Evolutionary conservation across 1,284 basidiomycete species (phyloP), one percentile per base, ranked within the genome.

Genomic region (Schizopora paradoxa): DNA sequence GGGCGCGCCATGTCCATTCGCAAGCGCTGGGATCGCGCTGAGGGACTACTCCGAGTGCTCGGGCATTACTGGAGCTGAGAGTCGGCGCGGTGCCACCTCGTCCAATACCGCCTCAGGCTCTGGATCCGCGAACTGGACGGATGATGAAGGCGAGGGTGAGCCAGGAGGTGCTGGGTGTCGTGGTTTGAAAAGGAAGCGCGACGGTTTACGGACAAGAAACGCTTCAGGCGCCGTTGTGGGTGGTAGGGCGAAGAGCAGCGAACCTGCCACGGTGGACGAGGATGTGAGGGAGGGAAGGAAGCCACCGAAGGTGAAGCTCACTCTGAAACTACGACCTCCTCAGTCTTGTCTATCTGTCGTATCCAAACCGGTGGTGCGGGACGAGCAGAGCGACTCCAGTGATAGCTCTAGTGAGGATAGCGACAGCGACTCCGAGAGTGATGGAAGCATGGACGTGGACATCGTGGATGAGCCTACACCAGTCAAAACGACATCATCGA

Each of bases 1-100:
- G 4, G 85, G 85, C 32, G 75, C 79, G 6, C 77, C 79, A 0
- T 86, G 84, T 61, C 84, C 84, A 2, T 87, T 87, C 59, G 65
- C 79, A 6, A 70, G 79, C 47, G 78, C 73, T 1, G 80, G 81
- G n/a, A 82, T 87, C 35, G 72, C 77, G 26, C 67, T 86, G 4
- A 82, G 74, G 58, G 77, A 86, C 38, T 85, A 83, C 58, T 68
- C 66, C 16, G 74, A 77, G 56, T 32, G 29, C n/a, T 45, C 43
- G 7, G 23, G 40, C 31, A 47, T 50, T 13, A 47, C 45, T 6
- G 38, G 43, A 21, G 40, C 42, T 13, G 49, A 43, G 23, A 16
- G 46, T 14, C 41, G 42, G 27, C 46, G 35, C 34, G 29, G 34
- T 66, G 70, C 51, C 74, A 73, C 32, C 73, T 63, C 56, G 57